phyloP scores from a whole-genome alignment of 1,284 basidiomycete genomes.

The Ustilago esculenta region DNA sequence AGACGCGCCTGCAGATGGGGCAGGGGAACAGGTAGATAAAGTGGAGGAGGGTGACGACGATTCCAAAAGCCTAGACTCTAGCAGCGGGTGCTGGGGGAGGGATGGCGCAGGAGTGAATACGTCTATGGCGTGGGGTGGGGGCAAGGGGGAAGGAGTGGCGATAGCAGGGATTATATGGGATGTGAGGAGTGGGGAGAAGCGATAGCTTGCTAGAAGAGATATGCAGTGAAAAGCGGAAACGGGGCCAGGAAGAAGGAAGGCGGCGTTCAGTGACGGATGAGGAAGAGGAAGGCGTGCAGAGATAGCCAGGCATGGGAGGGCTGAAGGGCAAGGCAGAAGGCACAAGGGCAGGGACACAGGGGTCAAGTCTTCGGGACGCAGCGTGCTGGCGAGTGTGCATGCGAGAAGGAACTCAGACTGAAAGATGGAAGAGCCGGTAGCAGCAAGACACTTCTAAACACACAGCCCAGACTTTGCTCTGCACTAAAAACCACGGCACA shows the following conservation, averaged over 20 bases:
- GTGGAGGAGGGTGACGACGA: background rate
- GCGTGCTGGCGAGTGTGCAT: too few relatives aligned
- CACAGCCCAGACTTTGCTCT: conserved; percentile 1
- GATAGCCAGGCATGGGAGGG: too few relatives aligned
- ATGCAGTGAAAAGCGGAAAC: background rate
- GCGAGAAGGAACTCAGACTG: too few relatives aligned
- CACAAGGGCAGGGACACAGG: too few relatives aligned
- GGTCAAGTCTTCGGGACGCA: too few relatives aligned
- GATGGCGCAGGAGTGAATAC: background rate
- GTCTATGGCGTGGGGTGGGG: background rate
- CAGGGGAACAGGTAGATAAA: background rate
- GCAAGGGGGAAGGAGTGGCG: background rate
- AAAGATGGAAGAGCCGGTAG: too few relatives aligned
- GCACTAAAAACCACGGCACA: too few relatives aligned
- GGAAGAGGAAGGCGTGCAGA: background rate
- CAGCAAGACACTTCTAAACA: background rate
- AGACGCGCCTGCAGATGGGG: too few relatives aligned
- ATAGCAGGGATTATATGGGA: conserved; percentile 2
- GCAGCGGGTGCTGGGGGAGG: background rate
- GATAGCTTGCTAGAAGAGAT: background rate
- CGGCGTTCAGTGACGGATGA: background rate
- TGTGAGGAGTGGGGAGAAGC: background rate
- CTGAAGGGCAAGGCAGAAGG: too few relatives aligned
- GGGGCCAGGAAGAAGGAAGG: background rate
- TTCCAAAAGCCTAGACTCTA: background rate